phyloP scores from a whole-genome alignment of 495 filamentous ascomycete genomes.

The Lasiosphaeria ovina region DNA sequence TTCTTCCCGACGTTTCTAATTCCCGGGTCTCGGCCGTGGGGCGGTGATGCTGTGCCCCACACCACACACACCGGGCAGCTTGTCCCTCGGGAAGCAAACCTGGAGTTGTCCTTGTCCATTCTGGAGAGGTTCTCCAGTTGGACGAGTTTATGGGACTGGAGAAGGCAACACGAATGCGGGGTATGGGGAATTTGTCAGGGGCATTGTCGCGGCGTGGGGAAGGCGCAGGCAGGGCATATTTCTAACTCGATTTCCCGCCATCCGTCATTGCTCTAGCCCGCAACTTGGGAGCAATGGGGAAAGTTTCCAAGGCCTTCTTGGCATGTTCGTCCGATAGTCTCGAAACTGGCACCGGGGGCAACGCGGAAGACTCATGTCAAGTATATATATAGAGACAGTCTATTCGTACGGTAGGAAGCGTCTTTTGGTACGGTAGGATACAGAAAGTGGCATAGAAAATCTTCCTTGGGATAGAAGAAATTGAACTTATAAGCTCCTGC shows the following conservation, averaged over 20 bases:
- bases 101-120: conserved; percentile 6
- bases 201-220: conserved; percentile 4
- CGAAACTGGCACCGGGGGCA: background rate
- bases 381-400: conserved; percentile 29
- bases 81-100: conserved; percentile 1
- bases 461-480: background rate
- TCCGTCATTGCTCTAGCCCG: too few species aligned
- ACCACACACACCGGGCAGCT: too few species aligned
- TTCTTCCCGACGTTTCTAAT: too few species aligned
- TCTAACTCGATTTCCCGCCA: too few species aligned
- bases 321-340: conserved; percentile 5
- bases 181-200: conserved; percentile 7
- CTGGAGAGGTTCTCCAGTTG: conserved; percentile 5
- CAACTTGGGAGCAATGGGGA: too few species aligned
- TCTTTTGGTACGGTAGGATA: too few species aligned
- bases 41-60: too few species aligned
- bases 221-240: conserved; percentile 4
- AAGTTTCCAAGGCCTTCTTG: conserved; percentile 4
- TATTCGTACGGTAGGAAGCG: too few species aligned
- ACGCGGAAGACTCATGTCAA: conserved; percentile 5
- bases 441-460: conserved; percentile 1
- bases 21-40: too few species aligned
- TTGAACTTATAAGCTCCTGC: background rate
- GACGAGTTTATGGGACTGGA: conserved; percentile 1
- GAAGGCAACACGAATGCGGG: too few species aligned